A percentile compares a stretch with the other conserved stretches of the same genome.
These are phyloP conservation scores for Pichia sp. DNA, from an alignment of 1,139 yeast genomes.

Conservation along the genomic window DNA sequence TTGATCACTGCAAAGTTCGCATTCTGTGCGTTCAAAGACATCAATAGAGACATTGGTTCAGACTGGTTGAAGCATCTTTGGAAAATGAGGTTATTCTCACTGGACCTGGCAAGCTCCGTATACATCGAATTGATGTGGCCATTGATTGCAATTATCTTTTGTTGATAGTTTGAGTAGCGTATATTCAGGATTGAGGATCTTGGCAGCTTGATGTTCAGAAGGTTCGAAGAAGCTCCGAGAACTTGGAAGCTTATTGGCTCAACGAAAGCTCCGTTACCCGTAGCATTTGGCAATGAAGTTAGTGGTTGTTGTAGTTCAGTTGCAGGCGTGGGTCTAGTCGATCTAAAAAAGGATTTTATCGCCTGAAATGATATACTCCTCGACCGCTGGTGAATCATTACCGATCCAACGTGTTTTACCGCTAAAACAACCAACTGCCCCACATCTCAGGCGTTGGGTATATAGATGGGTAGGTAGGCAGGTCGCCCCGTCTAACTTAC, in stretches of 20 bases:
- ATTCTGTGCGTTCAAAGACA: slow-evolving; percentile 26
- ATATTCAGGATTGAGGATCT: slow-evolving; percentile 42
- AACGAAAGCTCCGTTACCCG: slow-evolving; percentile 38
- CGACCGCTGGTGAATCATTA: slow-evolving; percentile 1
- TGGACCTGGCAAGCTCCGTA: slow-evolving; percentile 23
- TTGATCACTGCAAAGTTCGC: slow-evolving; percentile 28
- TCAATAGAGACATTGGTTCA: slow-evolving; percentile 28
- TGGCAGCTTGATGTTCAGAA: slow-evolving; percentile 45
- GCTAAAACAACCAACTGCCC: neutral
- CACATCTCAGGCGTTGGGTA: neutral
- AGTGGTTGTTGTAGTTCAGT: slow-evolving; percentile 22
- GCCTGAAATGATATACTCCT: slow-evolving; percentile 12
- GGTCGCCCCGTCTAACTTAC: too few relatives aligned
- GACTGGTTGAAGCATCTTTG: slow-evolving; percentile 31
- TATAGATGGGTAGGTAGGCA: neutral
- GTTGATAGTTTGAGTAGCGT: slow-evolving; percentile 36
- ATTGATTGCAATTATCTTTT: slow-evolving; percentile 44
- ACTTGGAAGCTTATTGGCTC: slow-evolving; percentile 41
- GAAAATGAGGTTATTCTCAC: slow-evolving; percentile 21
- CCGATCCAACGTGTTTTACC: neutral
- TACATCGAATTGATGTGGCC: slow-evolving; percentile 34
- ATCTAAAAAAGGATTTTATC: slow-evolving; percentile 13
- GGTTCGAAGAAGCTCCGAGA: slow-evolving; percentile 40
- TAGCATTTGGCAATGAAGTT: slow-evolving; percentile 29
- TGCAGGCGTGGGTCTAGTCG: slow-evolving; percentile 11